Evolutionary conservation across 148 eudicot genomes (phyloP), one percentile per base, ranked within the genome.

Genomic region (Simmondsia chinensis): DNA sequence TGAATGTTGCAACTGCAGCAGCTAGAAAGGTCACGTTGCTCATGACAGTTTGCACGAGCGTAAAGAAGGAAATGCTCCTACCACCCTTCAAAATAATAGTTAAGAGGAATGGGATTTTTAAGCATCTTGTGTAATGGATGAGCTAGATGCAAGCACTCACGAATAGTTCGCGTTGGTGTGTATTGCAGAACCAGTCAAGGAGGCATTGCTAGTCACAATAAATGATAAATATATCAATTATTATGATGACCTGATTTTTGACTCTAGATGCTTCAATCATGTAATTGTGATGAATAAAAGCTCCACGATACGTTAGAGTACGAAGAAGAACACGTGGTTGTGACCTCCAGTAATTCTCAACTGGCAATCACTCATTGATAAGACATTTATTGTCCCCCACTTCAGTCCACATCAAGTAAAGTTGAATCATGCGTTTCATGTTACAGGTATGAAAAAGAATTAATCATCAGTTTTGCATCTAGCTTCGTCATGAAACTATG

Each of bases 181-280:
- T 7, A 15, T 7, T 3, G 9, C 6, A 5, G 43, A 39, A 20
- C 43, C 7, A 18, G 7, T 18, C 6, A 9, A 39, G 8, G 22
- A 39, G 21, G 11, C 43, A 20, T 7, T 16, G 1, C 2, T 20
- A 7, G 23, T 10, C 5, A 7, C 2, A 8, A 12, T 17, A 4
- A 39, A 12, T 17, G 24, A 39, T 3, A 39, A 39, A 13, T 11
- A 17, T 18, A 43, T 21, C 9, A 26, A 43, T 17, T 43, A 44
- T 15, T 6, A 15, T 11, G 27, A 41, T 16, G 52, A 56, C 18
- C 33, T 30, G 43, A 56, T 56, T 5, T 21, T 56, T 0, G 52
- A 56, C 11, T 56, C 52, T 3, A 52, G 51, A 9, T 56, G 47
- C 17, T 44, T 24, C 6, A 56, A 46, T 34, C 49, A 42, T 10